These are phyloP conservation scores for Trichoderma koningii DNA, from an alignment of 2,329 filamentous ascomycete genomes.

Conservation along the genomic window DNA sequence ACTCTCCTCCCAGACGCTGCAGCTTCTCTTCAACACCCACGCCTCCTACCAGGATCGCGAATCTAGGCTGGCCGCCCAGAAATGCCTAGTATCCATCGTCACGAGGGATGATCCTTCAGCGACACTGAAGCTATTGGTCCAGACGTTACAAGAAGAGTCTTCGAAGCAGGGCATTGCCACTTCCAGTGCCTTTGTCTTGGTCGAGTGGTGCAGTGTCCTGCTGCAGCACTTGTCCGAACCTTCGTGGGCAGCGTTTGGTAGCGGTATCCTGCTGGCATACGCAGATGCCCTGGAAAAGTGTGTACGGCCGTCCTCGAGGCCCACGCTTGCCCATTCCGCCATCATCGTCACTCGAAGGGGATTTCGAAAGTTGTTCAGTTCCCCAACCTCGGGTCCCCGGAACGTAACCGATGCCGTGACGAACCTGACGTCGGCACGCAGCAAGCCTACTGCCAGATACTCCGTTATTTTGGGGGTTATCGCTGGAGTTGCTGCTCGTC, in stretches of 20 bases:
- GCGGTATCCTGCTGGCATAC: conserved; percentile 67
- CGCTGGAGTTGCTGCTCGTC: conserved; percentile 79
- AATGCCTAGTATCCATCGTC: conserved; percentile 72
- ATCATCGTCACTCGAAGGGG: conserved; percentile 77
- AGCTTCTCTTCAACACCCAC: conserved; percentile 86
- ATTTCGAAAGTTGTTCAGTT: conserved; percentile 71
- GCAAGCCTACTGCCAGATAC: conserved; percentile 67
- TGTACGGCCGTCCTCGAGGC: conserved; percentile 64
- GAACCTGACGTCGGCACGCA: conserved; percentile 67
- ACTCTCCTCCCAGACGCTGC: conserved; percentile 55
- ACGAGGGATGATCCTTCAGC: conserved; percentile 56
- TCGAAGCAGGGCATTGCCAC: conserved; percentile 76
- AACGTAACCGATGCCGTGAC: conserved; percentile 64
- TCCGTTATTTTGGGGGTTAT: conserved; percentile 80
- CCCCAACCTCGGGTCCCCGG: conserved; percentile 57
- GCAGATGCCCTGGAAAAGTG: conserved; percentile 79
- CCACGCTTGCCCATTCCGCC: conserved; percentile 70
- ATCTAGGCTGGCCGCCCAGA: conserved; percentile 80
- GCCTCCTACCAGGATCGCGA: conserved; percentile 81
- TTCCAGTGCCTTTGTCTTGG: conserved; percentile 80
- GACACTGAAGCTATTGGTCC: conserved; percentile 64
- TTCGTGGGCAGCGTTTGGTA: conserved; percentile 64
- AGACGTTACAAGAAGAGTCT: conserved; percentile 69
- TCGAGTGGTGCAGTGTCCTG: conserved; percentile 85
- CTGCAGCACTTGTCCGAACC: conserved; percentile 69